These are phyloP conservation scores for Aspergillus transmontanensis DNA, from an alignment of 2,329 filamentous ascomycete species.

Conservation along the genomic window DNA sequence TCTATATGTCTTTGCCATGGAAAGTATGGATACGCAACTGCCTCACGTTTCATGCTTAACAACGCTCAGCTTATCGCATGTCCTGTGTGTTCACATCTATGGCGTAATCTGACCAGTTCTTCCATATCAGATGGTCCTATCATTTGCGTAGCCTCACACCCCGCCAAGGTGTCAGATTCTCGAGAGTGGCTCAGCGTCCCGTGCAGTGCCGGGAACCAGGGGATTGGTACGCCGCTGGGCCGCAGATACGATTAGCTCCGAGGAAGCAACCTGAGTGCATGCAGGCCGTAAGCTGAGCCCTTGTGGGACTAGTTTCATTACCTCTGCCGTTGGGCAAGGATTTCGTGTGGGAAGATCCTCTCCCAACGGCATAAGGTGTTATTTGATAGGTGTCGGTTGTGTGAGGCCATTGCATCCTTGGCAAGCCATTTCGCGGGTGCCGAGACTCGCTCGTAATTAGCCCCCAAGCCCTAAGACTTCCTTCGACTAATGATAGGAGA, in stretches of 20 bases:
- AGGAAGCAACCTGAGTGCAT: not conserved
- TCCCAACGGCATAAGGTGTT: no score
- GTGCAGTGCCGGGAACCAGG: not conserved
- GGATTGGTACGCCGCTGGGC: not conserved
- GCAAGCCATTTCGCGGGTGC: not conserved
- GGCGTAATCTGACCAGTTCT: not conserved
- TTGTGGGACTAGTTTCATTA: not conserved
- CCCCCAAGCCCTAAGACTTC: not conserved
- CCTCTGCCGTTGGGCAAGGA: not conserved
- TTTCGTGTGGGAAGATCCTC: no score
- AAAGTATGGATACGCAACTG: no score
- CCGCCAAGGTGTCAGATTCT: not conserved
- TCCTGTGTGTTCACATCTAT: no score
- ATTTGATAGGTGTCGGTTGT: not conserved
- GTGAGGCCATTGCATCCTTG: not conserved
- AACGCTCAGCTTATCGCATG: no score
- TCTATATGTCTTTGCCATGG: no score
- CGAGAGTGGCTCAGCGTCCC: not conserved
- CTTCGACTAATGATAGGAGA: not conserved
- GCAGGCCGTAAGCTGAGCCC: not conserved
- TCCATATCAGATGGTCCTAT: not conserved
- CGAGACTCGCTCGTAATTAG: not conserved
- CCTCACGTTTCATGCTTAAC: no score
- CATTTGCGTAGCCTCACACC: not conserved
- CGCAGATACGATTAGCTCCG: not conserved